Evolutionary conservation across 768 basidiomycete species (phyloP).

Genomic region (Omphalotus guepiniiformis): DNA sequence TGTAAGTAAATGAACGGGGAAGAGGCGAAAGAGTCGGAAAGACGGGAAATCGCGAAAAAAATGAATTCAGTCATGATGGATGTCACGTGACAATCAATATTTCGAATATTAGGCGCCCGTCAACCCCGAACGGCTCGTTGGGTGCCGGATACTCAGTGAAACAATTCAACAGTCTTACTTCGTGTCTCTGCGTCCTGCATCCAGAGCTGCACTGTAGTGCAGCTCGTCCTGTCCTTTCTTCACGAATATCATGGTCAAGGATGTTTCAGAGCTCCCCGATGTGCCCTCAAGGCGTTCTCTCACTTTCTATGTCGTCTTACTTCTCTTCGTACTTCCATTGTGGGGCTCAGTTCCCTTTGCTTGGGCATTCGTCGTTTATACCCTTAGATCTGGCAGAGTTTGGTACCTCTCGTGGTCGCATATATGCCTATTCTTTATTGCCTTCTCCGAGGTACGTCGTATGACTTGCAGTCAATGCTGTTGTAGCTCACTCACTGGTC

Average conservation of each 20-base stretch:
- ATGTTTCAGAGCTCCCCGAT: slow-evolving; percentile 27
- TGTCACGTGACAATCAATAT: too few relatives aligned
- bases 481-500: slow-evolving; percentile 3
- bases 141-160: too few relatives aligned
- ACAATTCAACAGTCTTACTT: too few relatives aligned
- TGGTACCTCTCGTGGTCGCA: slow-evolving; percentile 37
- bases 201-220: not conserved
- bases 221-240: slow-evolving; percentile 10
- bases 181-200: too few relatives aligned
- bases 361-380: slow-evolving; percentile 58
- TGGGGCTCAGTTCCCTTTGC: slow-evolving; percentile 60
- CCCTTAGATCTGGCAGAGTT: slow-evolving; percentile 39
- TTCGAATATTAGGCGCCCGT: too few relatives aligned
- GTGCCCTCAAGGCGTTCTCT: slow-evolving; percentile 33
- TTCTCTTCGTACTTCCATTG: slow-evolving; percentile 54
- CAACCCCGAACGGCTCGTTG: too few relatives aligned
- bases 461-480: not conserved
- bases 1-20: too few relatives aligned
- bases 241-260: not conserved
- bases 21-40: too few relatives aligned
- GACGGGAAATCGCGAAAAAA: too few relatives aligned
- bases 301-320: slow-evolving; percentile 58
- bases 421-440: slow-evolving; percentile 38
- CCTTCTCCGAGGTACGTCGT: slow-evolving; percentile 56
- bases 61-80: too few relatives aligned